Evolutionary conservation across 208 protist genomes (phyloP), one percentile per base, ranked within the genome.

Genomic region (Leishmania tropica): DNA sequence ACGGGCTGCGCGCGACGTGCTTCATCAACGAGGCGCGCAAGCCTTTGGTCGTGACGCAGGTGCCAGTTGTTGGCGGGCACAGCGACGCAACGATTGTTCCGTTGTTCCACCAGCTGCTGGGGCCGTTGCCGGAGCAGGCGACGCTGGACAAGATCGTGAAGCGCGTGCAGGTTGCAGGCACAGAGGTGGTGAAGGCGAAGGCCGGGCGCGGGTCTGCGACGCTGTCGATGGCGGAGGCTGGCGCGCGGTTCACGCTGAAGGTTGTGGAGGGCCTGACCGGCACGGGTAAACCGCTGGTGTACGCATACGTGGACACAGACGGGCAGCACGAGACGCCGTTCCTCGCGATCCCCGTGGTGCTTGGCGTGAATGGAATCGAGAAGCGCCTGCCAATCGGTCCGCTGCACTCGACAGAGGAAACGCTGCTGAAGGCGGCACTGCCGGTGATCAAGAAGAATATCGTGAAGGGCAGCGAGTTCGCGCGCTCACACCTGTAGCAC

Each of bases 141-240:
- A 82, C 86, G 70, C 81, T 95, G 42, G 86, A 92, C 48, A 81
- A 87, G 74, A 92, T 99, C 58, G 92, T 93, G 58, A 83, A 93
- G 58, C 96, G 97, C 81, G 96, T 99, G 76, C 97, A 98, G 92
- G 92, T 98, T 51, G 98, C 93, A 42, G 98, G 98, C 42, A 97
- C 95, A 48, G 98, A 99, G 88, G 98, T 99, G 47, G 98, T 99
- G 76, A 92, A 99, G 89, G 98, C 98, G 68, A 99, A 99, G 94
- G 95, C 95, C 0, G 98, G 98, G 78, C 86, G 90, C 31, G 98
- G 98, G n/a, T 98, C 95, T 48, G 98, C 98, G 48, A 99, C 98
- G 45, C 96, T 99, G 56, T 99, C 98, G 76, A 99, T 99, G 98
- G 98, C 98, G 8, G 94, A 96, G 80, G 98, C 98, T 28, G 94